Conservation (phyloP, 441 rosid species). For the Aleurites moluccanus region DNA sequence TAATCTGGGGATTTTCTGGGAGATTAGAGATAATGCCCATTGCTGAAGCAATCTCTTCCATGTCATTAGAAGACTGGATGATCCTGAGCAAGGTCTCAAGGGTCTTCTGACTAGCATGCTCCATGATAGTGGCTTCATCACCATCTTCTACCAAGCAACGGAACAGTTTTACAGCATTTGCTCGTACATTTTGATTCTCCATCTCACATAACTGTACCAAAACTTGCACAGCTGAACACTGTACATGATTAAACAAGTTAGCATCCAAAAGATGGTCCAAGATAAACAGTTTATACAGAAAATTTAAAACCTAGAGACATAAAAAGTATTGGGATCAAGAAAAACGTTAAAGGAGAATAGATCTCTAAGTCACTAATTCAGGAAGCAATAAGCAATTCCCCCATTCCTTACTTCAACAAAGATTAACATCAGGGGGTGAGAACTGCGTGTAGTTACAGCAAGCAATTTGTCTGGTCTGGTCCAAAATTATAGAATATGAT, state of each 20-base stretch:
- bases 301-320: neutral
- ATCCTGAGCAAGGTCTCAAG: constrained; percentile 47
- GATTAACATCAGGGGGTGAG: constrained; percentile 14
- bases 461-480: neutral
- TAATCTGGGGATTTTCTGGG: constrained; percentile 46
- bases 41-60: constrained; percentile 48
- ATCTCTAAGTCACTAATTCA: neutral
- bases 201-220: constrained; percentile 50
- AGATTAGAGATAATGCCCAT: constrained; percentile 50
- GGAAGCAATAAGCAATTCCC: constrained; percentile 4
- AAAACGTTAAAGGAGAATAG: neutral
- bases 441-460: neutral
- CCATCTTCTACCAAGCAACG: constrained; percentile 50
- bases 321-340: constrained; percentile 8
- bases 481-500: neutral
- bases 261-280: constrained; percentile 17
- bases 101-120: constrained; percentile 46
- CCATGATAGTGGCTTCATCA: constrained; percentile 44
- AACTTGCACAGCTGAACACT: constrained; percentile 54
- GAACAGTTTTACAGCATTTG: constrained; percentile 57
- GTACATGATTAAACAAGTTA: constrained; percentile 28
- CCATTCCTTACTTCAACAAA: constrained; percentile 13
- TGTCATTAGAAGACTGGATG: constrained; percentile 40
- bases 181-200: constrained; percentile 39
- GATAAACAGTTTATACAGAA: constrained; percentile 7